Evolutionary conservation across 768 basidiomycete species (phyloP).

Genomic region (Chalciporus sphaerocephalus): DNA sequence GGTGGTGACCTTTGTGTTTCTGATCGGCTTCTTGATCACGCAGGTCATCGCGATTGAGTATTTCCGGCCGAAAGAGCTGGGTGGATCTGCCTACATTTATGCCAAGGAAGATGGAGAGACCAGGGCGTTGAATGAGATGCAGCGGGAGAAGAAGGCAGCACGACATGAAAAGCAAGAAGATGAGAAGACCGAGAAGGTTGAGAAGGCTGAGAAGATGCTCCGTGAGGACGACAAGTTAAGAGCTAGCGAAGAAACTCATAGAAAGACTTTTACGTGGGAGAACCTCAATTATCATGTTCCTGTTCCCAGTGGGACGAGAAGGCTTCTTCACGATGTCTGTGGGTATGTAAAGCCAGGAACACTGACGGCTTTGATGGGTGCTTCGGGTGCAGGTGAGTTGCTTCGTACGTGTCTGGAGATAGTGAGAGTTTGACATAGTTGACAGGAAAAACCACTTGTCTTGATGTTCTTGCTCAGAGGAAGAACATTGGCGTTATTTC

Average conservation of each 20-base stretch:
- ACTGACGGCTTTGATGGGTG: conserved; percentile 87
- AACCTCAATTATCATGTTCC: conserved; percentile 73
- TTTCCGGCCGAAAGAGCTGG: conserved; percentile 38
- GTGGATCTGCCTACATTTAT: conserved; percentile 50
- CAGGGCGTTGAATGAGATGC: conserved; percentile 49
- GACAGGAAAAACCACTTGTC: conserved; percentile 70
- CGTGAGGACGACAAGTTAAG: conserved; percentile 16
- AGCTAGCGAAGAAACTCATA: neutral
- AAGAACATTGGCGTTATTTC: conserved; percentile 65
- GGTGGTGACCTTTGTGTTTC: conserved; percentile 65
- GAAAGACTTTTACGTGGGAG: conserved; percentile 75
- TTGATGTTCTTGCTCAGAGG: conserved; percentile 68
- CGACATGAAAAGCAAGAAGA: conserved; percentile 31
- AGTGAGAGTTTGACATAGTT: conserved; percentile 2
- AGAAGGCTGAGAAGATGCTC: conserved; percentile 20
- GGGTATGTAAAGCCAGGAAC: conserved; percentile 85
- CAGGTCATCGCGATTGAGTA: conserved; percentile 67
- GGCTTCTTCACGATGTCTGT: conserved; percentile 68
- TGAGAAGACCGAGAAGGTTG: conserved; percentile 20
- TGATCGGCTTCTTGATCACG: conserved; percentile 63
- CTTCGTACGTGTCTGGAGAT: conserved; percentile 6
- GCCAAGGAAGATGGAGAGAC: conserved; percentile 55
- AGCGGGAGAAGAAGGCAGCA: conserved; percentile 50
- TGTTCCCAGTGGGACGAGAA: conserved; percentile 52
- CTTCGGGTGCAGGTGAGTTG: conserved; percentile 63